A percentile compares a stretch with the other conserved stretches of the same genome.
These are phyloP conservation scores for Claviceps sp. DNA, from an alignment of 2,329 filamentous ascomycete genomes.

Conservation along the genomic window DNA sequence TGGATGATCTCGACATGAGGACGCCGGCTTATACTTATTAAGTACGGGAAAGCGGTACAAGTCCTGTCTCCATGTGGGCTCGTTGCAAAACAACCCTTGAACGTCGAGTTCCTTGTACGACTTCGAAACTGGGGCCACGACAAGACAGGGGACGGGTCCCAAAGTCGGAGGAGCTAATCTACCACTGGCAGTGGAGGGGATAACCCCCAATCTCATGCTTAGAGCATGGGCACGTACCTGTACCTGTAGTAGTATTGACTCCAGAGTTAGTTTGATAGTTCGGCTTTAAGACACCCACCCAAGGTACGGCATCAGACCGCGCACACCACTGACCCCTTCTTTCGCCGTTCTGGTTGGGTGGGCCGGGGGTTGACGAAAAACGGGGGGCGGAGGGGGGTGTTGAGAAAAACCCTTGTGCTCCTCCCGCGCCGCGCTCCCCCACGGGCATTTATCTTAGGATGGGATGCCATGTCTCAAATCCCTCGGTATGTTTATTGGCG, in stretches of 20 bases:
- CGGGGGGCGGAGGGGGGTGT: background rate
- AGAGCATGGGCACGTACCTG: slow-evolving; percentile 3
- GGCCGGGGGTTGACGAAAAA: background rate
- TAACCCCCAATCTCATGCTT: slow-evolving; percentile 4
- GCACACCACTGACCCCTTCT: background rate
- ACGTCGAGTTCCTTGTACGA: background rate
- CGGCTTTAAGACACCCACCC: slow-evolving; percentile 2
- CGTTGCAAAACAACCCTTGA: background rate
- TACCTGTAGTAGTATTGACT: background rate
- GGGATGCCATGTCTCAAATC: background rate
- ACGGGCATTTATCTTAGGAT: slow-evolving; percentile 1
- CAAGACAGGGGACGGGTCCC: slow-evolving; percentile 1
- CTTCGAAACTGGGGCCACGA: background rate
- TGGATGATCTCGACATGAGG: background rate
- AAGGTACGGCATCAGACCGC: background rate
- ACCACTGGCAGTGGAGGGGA: slow-evolving; percentile 6
- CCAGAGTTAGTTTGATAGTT: slow-evolving; percentile 2
- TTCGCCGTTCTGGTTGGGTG: background rate
- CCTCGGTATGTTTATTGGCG: slow-evolving; percentile 1
- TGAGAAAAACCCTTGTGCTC: background rate
- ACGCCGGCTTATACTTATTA: slow-evolving; percentile 2
- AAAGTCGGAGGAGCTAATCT: slow-evolving; percentile 6
- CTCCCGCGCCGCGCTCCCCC: background rate
- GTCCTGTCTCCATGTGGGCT: background rate
- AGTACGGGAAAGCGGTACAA: background rate